Conservation (phyloP, 805 yeast species). For the Candida nonsorbophila region DNA sequence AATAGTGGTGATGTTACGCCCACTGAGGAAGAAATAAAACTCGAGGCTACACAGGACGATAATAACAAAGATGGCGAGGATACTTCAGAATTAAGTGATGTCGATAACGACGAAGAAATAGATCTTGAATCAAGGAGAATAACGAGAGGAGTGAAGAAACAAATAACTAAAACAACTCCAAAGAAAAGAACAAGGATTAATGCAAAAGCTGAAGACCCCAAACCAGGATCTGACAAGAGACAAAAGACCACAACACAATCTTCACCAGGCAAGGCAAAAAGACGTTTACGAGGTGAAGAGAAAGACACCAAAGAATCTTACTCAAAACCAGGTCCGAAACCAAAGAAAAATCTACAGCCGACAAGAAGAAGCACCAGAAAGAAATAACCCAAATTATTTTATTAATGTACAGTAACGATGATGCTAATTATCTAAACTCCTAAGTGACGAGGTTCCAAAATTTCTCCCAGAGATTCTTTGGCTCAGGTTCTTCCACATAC, state of each 20-base stretch:
- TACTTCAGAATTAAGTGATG: slow-evolving; percentile 13
- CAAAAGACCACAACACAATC: neutral
- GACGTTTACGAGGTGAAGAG: too few relatives aligned
- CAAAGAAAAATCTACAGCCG: slow-evolving; percentile 1
- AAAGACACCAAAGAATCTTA: too few relatives aligned
- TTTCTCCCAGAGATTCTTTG: slow-evolving; percentile 50
- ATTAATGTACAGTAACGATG: too few relatives aligned
- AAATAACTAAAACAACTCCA: slow-evolving; percentile 1
- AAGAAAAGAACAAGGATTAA: slow-evolving; percentile 4
- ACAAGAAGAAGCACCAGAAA: neutral
- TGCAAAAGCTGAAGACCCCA: slow-evolving; percentile 3
- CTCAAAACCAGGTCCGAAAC: neutral
- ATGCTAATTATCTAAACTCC: neutral
- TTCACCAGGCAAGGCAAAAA: too few relatives aligned
- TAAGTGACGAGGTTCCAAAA: slow-evolving; percentile 40
- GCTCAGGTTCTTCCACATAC: slow-evolving; percentile 51
- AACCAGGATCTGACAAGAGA: slow-evolving; percentile 1
- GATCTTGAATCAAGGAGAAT: slow-evolving; percentile 3
- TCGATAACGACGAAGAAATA: slow-evolving; percentile 14
- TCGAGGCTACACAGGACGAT: slow-evolving; percentile 4
- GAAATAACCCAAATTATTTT: neutral
- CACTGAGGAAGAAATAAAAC: slow-evolving; percentile 4
- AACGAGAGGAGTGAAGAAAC: slow-evolving; percentile 1
- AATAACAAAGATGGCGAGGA: slow-evolving; percentile 7
- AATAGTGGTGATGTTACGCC: slow-evolving; percentile 17